Evolutionary conservation across 2,329 filamentous ascomycete species (phyloP).

Genomic region (Aspergillus spinulosporus): DNA sequence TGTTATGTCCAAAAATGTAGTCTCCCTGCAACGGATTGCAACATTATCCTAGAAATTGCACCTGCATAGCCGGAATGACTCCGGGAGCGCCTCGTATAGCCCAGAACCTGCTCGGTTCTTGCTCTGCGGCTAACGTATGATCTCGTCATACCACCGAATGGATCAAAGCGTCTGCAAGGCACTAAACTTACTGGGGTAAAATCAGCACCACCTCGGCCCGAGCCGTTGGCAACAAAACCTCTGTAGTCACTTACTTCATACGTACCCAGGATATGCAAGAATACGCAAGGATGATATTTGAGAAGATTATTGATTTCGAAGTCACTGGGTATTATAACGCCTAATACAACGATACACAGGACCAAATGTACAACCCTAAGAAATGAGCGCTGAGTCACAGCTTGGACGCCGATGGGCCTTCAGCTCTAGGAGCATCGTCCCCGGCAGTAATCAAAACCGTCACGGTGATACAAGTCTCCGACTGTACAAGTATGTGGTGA

Average conservation of each 20-base stretch:
- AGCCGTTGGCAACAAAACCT: neutral
- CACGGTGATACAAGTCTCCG: conserved; percentile 17
- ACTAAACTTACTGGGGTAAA: neutral
- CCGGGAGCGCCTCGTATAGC: neutral
- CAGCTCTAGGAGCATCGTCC: conserved; percentile 9
- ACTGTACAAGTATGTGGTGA: conserved; percentile 9
- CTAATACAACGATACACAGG: conserved; percentile 25
- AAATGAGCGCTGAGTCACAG: conserved; percentile 38
- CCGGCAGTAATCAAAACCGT: conserved; percentile 16
- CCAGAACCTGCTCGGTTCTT: neutral
- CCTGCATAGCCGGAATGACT: neutral
- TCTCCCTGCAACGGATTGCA: neutral
- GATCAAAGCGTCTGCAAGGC: neutral
- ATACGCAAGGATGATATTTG: neutral
- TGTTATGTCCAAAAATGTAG: neutral
- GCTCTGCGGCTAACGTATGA: neutral
- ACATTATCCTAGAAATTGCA: neutral
- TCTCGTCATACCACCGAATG: too few relatives aligned
- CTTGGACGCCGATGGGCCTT: conserved; percentile 34
- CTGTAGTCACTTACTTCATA: too few relatives aligned
- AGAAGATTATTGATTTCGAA: conserved; percentile 15
- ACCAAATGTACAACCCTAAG: conserved; percentile 23
- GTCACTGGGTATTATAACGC: conserved; percentile 40
- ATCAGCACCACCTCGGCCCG: neutral
- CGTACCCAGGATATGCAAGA: neutral